phyloP scores from a whole-genome alignment of 225 moss, liverwort and hornwort species.

The Bryum argenteum region DNA sequence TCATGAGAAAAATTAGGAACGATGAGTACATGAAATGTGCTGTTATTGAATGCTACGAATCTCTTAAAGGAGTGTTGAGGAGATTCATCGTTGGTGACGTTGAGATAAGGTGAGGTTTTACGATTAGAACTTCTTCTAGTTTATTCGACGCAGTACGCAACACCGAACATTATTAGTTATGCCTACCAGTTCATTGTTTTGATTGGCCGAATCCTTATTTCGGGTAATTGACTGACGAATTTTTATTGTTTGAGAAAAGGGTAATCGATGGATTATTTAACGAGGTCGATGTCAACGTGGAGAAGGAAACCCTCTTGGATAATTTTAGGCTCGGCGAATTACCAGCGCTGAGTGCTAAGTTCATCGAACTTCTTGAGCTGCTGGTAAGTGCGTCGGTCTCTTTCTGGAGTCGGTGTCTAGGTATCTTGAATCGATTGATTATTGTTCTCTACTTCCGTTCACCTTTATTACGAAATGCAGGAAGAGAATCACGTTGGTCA shows the following conservation, averaged over 20 bases:
- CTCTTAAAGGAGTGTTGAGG: slow-evolving; percentile 79
- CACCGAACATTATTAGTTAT: too few relatives aligned
- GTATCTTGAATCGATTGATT: background rate
- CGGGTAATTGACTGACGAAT: background rate
- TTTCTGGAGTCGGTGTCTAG: too few relatives aligned
- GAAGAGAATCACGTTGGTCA: slow-evolving; percentile 49
- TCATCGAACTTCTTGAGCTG: slow-evolving; percentile 86
- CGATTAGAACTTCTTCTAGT: background rate
- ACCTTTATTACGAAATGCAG: slow-evolving; percentile 13
- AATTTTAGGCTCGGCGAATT: slow-evolving; percentile 82
- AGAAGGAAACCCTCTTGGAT: slow-evolving; percentile 71
- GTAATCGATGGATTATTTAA: slow-evolving; percentile 81
- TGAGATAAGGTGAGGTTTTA: slow-evolving; percentile 63
- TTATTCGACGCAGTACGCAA: background rate
- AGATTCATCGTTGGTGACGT: slow-evolving; percentile 75
- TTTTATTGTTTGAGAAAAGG: slow-evolving; percentile 32
- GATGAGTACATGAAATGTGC: slow-evolving; percentile 98
- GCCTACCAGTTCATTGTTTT: background rate
- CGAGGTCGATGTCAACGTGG: slow-evolving; percentile 70
- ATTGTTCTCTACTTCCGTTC: background rate
- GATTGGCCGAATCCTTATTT: background rate
- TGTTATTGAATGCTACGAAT: slow-evolving; percentile 91
- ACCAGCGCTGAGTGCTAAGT: slow-evolving; percentile 73
- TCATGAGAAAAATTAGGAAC: slow-evolving; percentile 72
- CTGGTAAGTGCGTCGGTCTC: slow-evolving; percentile 51